A percentile compares a stretch with the other conserved stretches of the same genome.
Evolutionary conservation across 2,329 filamentous ascomycete genomes (phyloP).

Genomic region (Ceratocystis albifundus): DNA sequence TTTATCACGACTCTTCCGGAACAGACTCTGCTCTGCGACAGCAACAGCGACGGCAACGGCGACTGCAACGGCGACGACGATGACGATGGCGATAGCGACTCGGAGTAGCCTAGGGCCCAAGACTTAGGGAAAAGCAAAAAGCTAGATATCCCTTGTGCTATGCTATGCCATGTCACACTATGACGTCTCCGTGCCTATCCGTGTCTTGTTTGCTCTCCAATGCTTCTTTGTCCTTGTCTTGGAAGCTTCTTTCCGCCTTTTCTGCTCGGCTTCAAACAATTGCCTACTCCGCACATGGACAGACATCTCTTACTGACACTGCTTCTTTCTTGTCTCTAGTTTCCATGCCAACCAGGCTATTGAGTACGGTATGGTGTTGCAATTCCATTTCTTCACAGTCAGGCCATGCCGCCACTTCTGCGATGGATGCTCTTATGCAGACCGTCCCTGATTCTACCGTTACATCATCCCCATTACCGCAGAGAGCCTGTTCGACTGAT

Average conservation of each 20-base stretch:
- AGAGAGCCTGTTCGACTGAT: slow-evolving; percentile 16
- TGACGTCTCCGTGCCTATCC: background rate
- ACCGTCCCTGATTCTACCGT: background rate
- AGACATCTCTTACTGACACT: slow-evolving; percentile 3
- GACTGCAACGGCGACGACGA: no score
- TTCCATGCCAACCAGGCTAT: slow-evolving; percentile 98
- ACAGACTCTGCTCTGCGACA: no score
- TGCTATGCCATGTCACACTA: background rate
- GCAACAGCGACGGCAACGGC: no score
- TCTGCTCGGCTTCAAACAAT: background rate
- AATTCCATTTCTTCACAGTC: slow-evolving; percentile 7
- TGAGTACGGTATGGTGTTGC: slow-evolving; percentile 66
- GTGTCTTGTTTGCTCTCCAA: background rate
- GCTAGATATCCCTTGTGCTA: no score
- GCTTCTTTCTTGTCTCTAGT: slow-evolving; percentile 37
- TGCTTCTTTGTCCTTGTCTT: background rate
- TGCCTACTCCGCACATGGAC: background rate
- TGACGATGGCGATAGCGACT: background rate
- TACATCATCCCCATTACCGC: background rate
- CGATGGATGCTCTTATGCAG: background rate
- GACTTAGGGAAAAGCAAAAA: background rate
- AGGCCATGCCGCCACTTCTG: slow-evolving; percentile 12
- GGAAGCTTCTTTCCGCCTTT: background rate
- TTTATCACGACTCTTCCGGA: no score
- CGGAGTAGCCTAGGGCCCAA: background rate